Evolutionary conservation across 768 basidiomycete genomes (phyloP).

Genomic region (Kwoniella shandongensis): DNA sequence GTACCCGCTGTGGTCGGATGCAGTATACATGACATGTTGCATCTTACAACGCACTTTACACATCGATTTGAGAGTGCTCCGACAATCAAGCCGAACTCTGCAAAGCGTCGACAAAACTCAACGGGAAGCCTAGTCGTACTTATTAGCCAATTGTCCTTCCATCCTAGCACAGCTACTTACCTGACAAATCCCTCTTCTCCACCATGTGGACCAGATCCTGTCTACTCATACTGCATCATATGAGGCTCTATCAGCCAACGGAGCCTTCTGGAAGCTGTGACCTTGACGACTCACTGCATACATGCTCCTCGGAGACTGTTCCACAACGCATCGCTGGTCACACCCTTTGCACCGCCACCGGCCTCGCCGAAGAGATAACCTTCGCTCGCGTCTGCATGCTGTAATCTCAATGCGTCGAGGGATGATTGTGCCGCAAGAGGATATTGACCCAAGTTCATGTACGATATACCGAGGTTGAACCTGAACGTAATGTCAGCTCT

Average conservation of each 20-base stretch:
- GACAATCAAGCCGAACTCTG: no score
- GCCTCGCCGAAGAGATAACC: slow-evolving; percentile 29
- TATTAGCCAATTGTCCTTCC: slow-evolving; percentile 7
- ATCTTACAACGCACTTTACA: no score
- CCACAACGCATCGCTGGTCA: slow-evolving; percentile 79
- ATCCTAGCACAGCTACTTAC: slow-evolving; percentile 45
- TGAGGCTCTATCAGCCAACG: not conserved
- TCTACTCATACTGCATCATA: slow-evolving; percentile 60
- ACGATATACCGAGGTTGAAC: slow-evolving; percentile 91
- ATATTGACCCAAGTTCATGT: slow-evolving; percentile 79
- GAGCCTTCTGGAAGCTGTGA: not conserved
- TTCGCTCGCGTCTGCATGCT: slow-evolving; percentile 75
- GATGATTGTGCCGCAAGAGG: slow-evolving; percentile 83
- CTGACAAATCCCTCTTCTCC: slow-evolving; percentile 69
- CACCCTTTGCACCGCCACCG: slow-evolving; percentile 59
- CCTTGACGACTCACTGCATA: slow-evolving; percentile 59
- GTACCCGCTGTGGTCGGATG: no score
- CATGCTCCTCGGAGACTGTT: slow-evolving; percentile 81
- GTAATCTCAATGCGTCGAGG: slow-evolving; percentile 81
- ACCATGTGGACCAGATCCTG: slow-evolving; percentile 74
- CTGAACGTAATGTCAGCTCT: slow-evolving; percentile 54
- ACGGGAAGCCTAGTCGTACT: slow-evolving; percentile 16
- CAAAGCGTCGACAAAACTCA: slow-evolving; percentile 9
- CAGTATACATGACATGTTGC: no score
- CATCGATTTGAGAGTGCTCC: no score